These are phyloP conservation scores for Xylariaceae sp. DNA, from an alignment of 2,329 filamentous ascomycete species.

Conservation along the genomic window DNA sequence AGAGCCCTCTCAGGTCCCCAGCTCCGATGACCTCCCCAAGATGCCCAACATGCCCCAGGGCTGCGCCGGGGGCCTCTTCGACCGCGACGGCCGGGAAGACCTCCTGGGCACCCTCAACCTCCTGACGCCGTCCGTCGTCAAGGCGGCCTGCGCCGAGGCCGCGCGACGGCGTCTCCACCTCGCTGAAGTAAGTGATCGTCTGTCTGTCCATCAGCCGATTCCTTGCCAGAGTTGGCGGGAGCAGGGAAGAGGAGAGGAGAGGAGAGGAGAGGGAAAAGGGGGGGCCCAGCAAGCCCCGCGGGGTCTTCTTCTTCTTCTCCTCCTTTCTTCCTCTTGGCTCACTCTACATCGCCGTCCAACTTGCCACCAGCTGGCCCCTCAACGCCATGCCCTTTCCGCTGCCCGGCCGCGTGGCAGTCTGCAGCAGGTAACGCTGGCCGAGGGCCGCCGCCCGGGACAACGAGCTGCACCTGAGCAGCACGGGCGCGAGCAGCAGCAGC, in stretches of 20 bases:
- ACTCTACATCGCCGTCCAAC: not conserved
- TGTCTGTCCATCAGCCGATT: too few species aligned
- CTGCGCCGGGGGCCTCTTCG: slow-evolving; percentile 46
- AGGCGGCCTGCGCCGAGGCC: slow-evolving; percentile 34
- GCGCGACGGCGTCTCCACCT: slow-evolving; percentile 42
- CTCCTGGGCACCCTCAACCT: slow-evolving; percentile 45
- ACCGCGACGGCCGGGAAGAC: slow-evolving; percentile 42
- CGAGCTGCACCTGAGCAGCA: slow-evolving; percentile 48
- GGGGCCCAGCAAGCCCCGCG: too few species aligned
- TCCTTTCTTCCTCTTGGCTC: too few species aligned
- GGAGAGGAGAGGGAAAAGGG: too few species aligned
- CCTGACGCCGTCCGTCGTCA: slow-evolving; percentile 37
- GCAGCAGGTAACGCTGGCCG: slow-evolving; percentile 27
- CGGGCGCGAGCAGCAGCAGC: slow-evolving; percentile 42
- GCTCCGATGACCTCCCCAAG: slow-evolving; percentile 34
- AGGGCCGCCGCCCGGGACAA: slow-evolving; percentile 35
- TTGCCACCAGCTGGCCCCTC: slow-evolving; percentile 34
- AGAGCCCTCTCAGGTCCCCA: slow-evolving; percentile 27
- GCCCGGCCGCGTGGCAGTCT: slow-evolving; percentile 30
- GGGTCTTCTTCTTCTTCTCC: too few species aligned
- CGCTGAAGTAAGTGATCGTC: slow-evolving; percentile 45
- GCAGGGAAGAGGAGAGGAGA: too few species aligned
- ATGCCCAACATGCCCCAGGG: slow-evolving; percentile 38
- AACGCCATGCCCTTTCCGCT: slow-evolving; percentile 31
- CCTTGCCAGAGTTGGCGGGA: too few species aligned